Evolutionary conservation across 352 stramenopile species (phyloP).

Genomic region (Plasmopara muralis): DNA sequence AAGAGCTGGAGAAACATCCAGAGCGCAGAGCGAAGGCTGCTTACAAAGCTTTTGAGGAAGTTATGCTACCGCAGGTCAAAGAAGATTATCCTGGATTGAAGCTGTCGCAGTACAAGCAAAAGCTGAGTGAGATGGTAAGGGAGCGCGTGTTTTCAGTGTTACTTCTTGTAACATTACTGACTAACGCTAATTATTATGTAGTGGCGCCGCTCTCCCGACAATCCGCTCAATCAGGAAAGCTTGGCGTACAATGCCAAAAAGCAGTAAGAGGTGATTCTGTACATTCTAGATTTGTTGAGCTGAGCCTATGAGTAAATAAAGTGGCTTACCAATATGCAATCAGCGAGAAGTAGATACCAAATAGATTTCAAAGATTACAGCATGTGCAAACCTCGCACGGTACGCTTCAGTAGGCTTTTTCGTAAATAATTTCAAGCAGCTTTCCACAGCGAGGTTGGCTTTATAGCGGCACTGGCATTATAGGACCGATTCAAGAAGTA

Average conservation of each 20-base stretch:
- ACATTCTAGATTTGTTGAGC: no score
- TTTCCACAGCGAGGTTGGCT: no score
- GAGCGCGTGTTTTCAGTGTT: background rate
- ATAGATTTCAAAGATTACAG: no score
- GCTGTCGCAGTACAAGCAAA: slow-evolving; percentile 79
- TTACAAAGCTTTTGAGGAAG: slow-evolving; percentile 77
- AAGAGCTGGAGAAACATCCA: slow-evolving; percentile 54
- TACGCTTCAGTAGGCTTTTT: no score
- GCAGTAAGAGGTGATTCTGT: background rate
- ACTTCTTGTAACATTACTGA: slow-evolving; percentile 9
- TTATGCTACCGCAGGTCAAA: slow-evolving; percentile 59
- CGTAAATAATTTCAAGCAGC: no score
- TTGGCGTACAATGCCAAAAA: slow-evolving; percentile 77
- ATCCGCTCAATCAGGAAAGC: slow-evolving; percentile 69
- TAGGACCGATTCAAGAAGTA: no score
- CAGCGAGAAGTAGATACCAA: no score
- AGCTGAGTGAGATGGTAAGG: slow-evolving; percentile 66
- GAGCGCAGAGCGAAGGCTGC: slow-evolving; percentile 66
- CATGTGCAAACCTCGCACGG: no score
- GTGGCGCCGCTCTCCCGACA: slow-evolving; percentile 73
- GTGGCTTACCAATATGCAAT: no score
- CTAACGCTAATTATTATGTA: slow-evolving; percentile 18
- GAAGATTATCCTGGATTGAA: slow-evolving; percentile 69
- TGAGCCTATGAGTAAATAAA: no score
- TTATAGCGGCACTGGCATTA: no score